These are phyloP conservation scores for Leucogyrophana mollusca DNA, from an alignment of 768 basidiomycete species.

Conservation along the genomic window DNA sequence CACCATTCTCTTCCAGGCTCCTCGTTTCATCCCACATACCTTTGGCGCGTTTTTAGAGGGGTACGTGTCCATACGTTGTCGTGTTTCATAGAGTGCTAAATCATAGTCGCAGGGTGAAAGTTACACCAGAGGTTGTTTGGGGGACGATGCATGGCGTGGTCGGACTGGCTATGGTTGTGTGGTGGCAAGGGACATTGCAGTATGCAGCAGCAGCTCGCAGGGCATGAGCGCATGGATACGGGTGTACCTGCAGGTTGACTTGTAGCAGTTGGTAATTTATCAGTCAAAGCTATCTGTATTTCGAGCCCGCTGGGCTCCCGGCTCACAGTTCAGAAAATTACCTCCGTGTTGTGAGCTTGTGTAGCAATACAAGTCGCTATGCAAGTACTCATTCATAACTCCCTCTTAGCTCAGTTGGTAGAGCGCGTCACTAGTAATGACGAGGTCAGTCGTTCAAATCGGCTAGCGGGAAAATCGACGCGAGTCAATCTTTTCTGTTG, in stretches of 20 bases:
- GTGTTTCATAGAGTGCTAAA: neutral
- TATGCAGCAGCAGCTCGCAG: constrained; percentile 41
- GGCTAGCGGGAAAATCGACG: constrained; percentile 50
- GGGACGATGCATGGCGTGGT: constrained; percentile 70
- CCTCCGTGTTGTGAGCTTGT: too few species aligned
- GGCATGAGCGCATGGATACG: neutral
- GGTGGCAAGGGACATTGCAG: constrained; percentile 80
- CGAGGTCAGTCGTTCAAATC: constrained; percentile 68
- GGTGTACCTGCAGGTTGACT: too few species aligned
- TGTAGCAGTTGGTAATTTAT: too few species aligned
- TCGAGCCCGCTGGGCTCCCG: too few species aligned
- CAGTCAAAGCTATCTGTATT: too few species aligned
- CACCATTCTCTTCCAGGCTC: constrained; percentile 71
- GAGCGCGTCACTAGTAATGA: constrained; percentile 74
- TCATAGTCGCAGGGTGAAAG: constrained; percentile 40
- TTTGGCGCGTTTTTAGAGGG: constrained; percentile 61
- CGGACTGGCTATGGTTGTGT: constrained; percentile 68
- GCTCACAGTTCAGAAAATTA: too few species aligned
- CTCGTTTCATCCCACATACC: constrained; percentile 75
- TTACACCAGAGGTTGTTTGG: constrained; percentile 76
- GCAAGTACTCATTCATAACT: too few species aligned
- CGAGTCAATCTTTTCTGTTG: too few species aligned
- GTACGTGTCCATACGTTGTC: constrained; percentile 39
- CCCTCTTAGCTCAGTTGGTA: constrained; percentile 46
- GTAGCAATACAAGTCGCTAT: too few species aligned